Evolutionary conservation across 257 asterid genomes (phyloP).

Genomic region (Lycium ferocissimum): DNA sequence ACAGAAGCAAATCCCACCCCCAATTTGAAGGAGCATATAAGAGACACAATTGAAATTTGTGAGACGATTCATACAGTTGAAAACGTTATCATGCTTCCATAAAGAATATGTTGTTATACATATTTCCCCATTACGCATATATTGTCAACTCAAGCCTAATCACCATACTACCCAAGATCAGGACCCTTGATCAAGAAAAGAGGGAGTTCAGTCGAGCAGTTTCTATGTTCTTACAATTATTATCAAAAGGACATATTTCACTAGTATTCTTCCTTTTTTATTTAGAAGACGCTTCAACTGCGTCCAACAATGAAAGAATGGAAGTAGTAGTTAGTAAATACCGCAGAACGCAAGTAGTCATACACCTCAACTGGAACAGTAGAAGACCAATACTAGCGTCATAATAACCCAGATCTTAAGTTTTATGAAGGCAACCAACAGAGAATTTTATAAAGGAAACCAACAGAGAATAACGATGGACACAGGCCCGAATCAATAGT

Average conservation of each 20-base stretch:
- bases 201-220: background rate
- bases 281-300: background rate
- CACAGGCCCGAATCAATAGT: background rate
- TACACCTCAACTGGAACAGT: conserved; percentile 5
- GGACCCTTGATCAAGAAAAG: background rate
- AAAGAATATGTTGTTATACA: background rate
- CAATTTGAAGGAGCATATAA: background rate
- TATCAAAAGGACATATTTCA: background rate
- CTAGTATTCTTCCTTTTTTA: background rate
- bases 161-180: background rate
- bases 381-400: background rate
- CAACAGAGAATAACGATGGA: background rate
- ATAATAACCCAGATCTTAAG: background rate
- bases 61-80: background rate
- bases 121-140: background rate
- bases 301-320: background rate
- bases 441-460: background rate
- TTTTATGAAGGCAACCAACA: conserved; percentile 3
- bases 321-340: background rate
- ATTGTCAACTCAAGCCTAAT: background rate
- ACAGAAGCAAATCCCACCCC: background rate
- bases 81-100: background rate
- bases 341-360: background rate
- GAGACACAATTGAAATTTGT: background rate
- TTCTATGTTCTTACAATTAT: background rate